A percentile compares a stretch with the other conserved stretches of the same genome.
These are phyloP conservation scores for Acarospora socialis DNA, from an alignment of 2,329 filamentous ascomycete species.

Conservation along the genomic window DNA sequence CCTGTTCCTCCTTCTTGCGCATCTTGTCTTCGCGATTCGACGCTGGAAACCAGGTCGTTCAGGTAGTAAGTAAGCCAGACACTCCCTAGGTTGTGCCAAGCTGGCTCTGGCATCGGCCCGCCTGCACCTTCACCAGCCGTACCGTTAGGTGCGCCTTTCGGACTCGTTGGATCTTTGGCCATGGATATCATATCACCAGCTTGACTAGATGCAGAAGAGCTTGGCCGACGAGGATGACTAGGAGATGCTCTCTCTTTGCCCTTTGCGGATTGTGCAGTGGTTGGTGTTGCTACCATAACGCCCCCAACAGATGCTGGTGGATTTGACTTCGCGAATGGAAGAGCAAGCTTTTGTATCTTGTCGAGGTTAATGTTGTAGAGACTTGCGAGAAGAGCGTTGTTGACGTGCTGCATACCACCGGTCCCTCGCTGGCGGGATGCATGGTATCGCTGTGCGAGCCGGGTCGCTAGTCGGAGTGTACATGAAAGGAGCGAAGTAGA, in stretches of 20 bases:
- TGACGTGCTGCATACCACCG: constrained; percentile 51
- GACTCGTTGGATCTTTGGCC: constrained; percentile 40
- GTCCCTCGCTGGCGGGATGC: constrained; percentile 63
- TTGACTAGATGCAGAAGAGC: constrained; percentile 42
- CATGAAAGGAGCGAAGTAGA: constrained; percentile 64
- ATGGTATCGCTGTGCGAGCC: constrained; percentile 84
- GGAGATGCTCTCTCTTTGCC: constrained; percentile 56
- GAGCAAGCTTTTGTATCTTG: constrained; percentile 67
- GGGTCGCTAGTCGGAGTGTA: constrained; percentile 66
- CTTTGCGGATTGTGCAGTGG: constrained; percentile 47
- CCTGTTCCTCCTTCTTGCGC: constrained; percentile 20
- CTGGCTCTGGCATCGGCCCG: constrained; percentile 25
- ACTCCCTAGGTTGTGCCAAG: constrained; percentile 67
- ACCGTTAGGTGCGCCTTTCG: constrained; percentile 20
- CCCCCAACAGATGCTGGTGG: no score
- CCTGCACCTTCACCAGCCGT: constrained; percentile 19
- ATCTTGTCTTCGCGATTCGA: constrained; percentile 18
- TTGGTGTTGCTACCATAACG: constrained; percentile 33
- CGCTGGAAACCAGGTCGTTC: constrained; percentile 22
- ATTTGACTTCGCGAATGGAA: constrained; percentile 73
- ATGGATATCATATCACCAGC: constrained; percentile 75
- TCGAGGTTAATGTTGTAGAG: constrained; percentile 67
- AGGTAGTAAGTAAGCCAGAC: constrained; percentile 71
- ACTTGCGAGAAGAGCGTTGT: constrained; percentile 60
- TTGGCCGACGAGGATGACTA: constrained; percentile 23